phyloP scores from a whole-genome alignment of 176 grass and related monocot species.

The Neostapfia colusana region DNA sequence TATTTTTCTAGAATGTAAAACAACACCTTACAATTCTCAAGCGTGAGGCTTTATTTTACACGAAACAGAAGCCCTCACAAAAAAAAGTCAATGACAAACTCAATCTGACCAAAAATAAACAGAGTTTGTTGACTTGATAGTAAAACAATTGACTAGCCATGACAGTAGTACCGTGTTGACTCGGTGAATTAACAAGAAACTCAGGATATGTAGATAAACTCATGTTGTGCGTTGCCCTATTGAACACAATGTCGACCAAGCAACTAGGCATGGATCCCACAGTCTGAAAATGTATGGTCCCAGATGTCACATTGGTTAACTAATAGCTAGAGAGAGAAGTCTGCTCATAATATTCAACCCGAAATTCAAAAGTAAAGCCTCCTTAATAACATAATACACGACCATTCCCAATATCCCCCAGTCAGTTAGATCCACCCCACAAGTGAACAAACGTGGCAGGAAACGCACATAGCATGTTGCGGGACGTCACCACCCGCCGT shows the following conservation, averaged over 20 bases:
- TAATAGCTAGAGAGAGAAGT: background rate
- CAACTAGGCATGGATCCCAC: constrained; percentile 51
- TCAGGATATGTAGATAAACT: background rate
- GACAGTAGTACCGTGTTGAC: constrained; percentile 4
- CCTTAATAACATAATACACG: background rate
- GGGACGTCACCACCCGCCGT: background rate
- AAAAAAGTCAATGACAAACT: constrained; percentile 14
- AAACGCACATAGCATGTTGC: constrained; percentile 22
- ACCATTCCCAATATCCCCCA: background rate
- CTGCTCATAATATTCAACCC: background rate
- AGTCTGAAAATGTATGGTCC: background rate
- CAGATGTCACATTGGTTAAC: background rate
- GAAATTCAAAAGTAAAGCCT: constrained; percentile 25
- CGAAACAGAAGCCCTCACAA: background rate
- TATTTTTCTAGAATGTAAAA: background rate
- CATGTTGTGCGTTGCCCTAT: too few relatives aligned
- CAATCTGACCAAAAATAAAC: background rate
- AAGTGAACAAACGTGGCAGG: background rate
- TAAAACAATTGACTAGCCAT: constrained; percentile 22
- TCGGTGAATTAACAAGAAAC: constrained; percentile 7
- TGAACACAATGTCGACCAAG: constrained; percentile 17
- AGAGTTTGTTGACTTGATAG: constrained; percentile 1
- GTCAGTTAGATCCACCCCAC: constrained; percentile 46
- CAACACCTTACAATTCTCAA: constrained; percentile 10
- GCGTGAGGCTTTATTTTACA: constrained; percentile 22